These are phyloP conservation scores for Saccharomyces hybrid DNA, from an alignment of 1,139 yeast genomes.

Conservation along the genomic window DNA sequence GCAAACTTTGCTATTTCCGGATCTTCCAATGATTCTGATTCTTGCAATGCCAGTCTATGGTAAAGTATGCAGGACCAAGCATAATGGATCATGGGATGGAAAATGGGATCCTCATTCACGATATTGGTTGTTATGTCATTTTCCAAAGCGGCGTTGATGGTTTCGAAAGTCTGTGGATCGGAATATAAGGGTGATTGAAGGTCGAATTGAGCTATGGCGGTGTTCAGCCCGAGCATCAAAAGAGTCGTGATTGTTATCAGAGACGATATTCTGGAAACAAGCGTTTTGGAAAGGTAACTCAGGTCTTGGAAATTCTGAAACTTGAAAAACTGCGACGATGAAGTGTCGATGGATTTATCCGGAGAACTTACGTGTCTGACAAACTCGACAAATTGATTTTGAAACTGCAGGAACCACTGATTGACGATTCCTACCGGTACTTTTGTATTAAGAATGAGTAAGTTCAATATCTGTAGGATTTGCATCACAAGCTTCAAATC, in stretches of 20 bases:
- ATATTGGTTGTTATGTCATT: slow-evolving; percentile 31
- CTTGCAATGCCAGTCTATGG: background rate
- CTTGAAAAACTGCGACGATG: background rate
- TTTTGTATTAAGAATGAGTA: slow-evolving; percentile 31
- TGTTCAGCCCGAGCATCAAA: background rate
- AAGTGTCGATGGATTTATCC: background rate
- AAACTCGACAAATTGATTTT: background rate
- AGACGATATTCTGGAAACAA: background rate
- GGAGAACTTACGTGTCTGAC: background rate
- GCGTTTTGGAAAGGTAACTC: background rate
- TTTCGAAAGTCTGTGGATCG: background rate
- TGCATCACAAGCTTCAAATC: slow-evolving; percentile 37
- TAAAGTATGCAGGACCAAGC: slow-evolving; percentile 56
- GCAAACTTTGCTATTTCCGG: slow-evolving; percentile 31
- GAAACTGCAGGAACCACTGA: slow-evolving; percentile 44
- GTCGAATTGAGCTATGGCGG: background rate
- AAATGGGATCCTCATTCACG: slow-evolving; percentile 31
- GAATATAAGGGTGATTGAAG: background rate
- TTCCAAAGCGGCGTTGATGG: background rate
- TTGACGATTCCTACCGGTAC: slow-evolving; percentile 30
- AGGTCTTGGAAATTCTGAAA: background rate
- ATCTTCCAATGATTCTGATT: background rate
- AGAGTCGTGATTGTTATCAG: background rate
- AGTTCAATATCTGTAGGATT: slow-evolving; percentile 37
- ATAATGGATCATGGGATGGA: slow-evolving; percentile 48